Base-by-base conservation (phyloP, 192 early-diverging fungal genomes). In the Mortierella hygrophila region DNA sequence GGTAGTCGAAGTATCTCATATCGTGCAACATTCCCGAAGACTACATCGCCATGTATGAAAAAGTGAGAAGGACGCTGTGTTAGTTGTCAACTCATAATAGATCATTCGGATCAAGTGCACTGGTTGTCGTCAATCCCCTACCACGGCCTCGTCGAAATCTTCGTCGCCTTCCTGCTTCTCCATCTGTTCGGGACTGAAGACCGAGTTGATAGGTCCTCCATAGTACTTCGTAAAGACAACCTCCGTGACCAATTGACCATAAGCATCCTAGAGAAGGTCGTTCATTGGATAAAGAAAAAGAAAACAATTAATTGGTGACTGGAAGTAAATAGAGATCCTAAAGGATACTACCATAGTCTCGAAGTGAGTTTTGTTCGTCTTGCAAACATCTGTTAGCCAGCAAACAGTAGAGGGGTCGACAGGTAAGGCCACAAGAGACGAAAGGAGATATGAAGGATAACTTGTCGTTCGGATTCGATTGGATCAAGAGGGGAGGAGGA, bases 181-280 rank as follows among this genome's bases (percentile, higher is more conserved):
- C 23, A 91, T 73, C 63, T 92, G 91, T 6, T 90, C 83, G 2
- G 77, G 72, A 35, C 90, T 82, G 81, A 96, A 96, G 26, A 95
- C 92, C 0, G 95, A 94, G 60, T 91, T 92, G 32, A 95, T 88
- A 11, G 93, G 89, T n/a, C 94, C 95, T 52, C 91, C 92, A 68
- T 94, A 95, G 73, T 88, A 91, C 72, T 90, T 91, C 41, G 91
- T 91, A 37, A 77, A 77, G 15, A 94, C 84, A 13, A 74, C 60
- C 40, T 94, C 90, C 1, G 91, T 89, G 32, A 89, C 76, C 16
- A 92, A 79, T 46, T 90, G 82, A 74, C 93, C 93, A 90, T 93
- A 96, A 86, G 94, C 94, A 75, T 90, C 92, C 91, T 95, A 80
- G 7, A 40, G 26, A 52, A 70, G n/a, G 47, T 13, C 13, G 26